Evolutionary conservation across 2,329 filamentous ascomycete species (phyloP), one percentile per base, ranked within the genome.

Genomic region (Pseudopyricularia cyperi): DNA sequence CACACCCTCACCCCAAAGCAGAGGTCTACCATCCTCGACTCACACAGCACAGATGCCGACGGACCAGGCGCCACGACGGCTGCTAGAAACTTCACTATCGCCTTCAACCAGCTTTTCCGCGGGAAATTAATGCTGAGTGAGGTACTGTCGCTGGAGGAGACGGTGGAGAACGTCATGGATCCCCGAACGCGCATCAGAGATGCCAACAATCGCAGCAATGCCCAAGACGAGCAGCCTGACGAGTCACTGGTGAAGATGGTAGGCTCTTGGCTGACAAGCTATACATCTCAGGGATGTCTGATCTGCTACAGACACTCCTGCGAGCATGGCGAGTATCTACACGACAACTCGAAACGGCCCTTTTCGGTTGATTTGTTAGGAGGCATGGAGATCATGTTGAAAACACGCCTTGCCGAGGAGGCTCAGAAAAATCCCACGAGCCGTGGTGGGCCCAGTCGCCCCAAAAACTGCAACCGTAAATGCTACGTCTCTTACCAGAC

Each of bases 281-380:
- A 80, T 58, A 71, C 71, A 32, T 68, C 76, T 9, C 67, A 81
- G 15, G 75, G 74, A 12, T 82, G 78, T 57, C 63, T 79, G n/a
- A 73, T 80, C 50, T 82, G 78, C 62, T 76, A 72, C 58, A 75
- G 75, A 50, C 74, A 80, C 60, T 79, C 77, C 12, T 82, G 78
- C 54, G 78, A 81, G 58, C 78, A 82, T 55, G 78, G 77, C 46
- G 77, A 80, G 52, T 80, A 79, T 50, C 74, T 77, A 52, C 61
- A 65, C 7, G 72, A 74, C 50, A 75, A 76, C 54, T 75, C 78
- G 57, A 70, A 73, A 33, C 74, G 71, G 48, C 66, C 72, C 3
- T 76, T 80, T 58, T 77, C 75, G 3, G 66, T 79, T n/a, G 71
- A 74, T 35, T 22, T 46, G 15, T 26, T 46, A 4, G 50, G 50